Conservation (phyloP, 2,329 filamentous ascomycete genomes). For the Botryosphaeria dothidea region DNA sequence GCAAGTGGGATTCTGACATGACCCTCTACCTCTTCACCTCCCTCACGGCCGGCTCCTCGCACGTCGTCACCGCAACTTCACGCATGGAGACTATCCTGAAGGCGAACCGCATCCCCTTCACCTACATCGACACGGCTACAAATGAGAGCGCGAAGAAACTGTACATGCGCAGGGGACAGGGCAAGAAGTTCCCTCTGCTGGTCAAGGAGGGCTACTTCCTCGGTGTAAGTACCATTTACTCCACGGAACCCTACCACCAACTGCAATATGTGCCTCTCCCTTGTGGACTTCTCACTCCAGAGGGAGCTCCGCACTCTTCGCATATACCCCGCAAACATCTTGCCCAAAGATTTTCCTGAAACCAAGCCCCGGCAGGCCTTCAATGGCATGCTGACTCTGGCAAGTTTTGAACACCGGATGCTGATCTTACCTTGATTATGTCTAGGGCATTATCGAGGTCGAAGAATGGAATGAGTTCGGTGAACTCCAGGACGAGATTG, state of each 20-base stretch:
- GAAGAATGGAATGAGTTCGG: constrained; percentile 99
- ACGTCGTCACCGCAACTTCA: constrained; percentile 94
- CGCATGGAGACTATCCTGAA: constrained; percentile 95
- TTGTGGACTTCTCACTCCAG: constrained; percentile 12
- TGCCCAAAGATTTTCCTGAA: neutral
- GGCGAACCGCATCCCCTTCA: constrained; percentile 92
- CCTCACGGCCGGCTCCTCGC: constrained; percentile 89
- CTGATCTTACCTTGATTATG: neutral
- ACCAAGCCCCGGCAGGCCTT: neutral
- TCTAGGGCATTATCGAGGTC: constrained; percentile 89
- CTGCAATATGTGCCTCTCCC: neutral
- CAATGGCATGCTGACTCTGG: neutral
- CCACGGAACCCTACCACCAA: neutral
- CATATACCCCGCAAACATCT: neutral
- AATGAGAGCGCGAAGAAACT: constrained; percentile 86
- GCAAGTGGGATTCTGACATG: constrained; percentile 47
- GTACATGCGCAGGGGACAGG: constrained; percentile 81
- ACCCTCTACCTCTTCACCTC: constrained; percentile 92
- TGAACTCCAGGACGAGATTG: constrained; percentile 84
- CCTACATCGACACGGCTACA: constrained; percentile 85
- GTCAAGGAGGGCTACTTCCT: constrained; percentile 85
- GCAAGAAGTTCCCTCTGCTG: constrained; percentile 84
- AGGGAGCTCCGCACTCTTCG: neutral
- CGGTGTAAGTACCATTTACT: constrained; percentile 62
- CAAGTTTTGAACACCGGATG: neutral